phyloP scores from a whole-genome alignment of 2,329 filamentous ascomycete species.

The Diatrype stigma region DNA sequence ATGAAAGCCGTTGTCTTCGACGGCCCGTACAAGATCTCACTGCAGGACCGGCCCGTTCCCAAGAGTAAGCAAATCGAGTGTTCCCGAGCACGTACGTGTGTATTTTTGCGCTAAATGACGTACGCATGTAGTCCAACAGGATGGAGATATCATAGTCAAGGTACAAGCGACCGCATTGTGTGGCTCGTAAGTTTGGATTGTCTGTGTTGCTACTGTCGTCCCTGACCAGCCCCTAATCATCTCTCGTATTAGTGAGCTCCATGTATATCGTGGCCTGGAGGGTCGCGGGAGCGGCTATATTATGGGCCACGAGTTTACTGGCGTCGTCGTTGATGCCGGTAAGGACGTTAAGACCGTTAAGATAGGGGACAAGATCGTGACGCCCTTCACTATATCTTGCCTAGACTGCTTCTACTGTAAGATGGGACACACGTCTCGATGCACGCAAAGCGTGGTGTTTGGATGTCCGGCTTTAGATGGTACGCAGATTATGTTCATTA shows the following conservation, averaged over 20 bases:
- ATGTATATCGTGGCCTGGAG: slow-evolving; percentile 77
- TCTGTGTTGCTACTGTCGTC: slow-evolving; percentile 1
- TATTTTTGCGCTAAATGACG: slow-evolving; percentile 12
- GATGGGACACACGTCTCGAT: slow-evolving; percentile 72
- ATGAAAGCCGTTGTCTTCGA: slow-evolving; percentile 93
- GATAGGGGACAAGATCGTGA: slow-evolving; percentile 74
- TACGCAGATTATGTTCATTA: background rate
- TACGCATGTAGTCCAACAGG: slow-evolving; percentile 60
- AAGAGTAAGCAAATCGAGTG: slow-evolving; percentile 43
- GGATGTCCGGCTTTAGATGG: slow-evolving; percentile 68
- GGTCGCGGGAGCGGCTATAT: slow-evolving; percentile 56
- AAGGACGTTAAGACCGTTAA: slow-evolving; percentile 63
- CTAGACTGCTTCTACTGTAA: slow-evolving; percentile 81
- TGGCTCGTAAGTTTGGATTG: slow-evolving; percentile 62
- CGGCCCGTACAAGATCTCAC: slow-evolving; percentile 66
- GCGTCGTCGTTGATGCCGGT: slow-evolving; percentile 65
- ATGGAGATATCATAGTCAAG: slow-evolving; percentile 76
- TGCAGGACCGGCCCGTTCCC: slow-evolving; percentile 78
- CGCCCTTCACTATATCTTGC: slow-evolving; percentile 79
- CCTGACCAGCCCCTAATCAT: slow-evolving; percentile 3
- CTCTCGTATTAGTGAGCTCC: slow-evolving; percentile 65
- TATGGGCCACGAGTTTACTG: slow-evolving; percentile 86
- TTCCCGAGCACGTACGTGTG: slow-evolving; percentile 1
- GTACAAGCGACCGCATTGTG: slow-evolving; percentile 81
- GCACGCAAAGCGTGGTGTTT: slow-evolving; percentile 65